Base-by-base conservation (phyloP, 345 rosid species). In the Hibiscus trionum region DNA sequence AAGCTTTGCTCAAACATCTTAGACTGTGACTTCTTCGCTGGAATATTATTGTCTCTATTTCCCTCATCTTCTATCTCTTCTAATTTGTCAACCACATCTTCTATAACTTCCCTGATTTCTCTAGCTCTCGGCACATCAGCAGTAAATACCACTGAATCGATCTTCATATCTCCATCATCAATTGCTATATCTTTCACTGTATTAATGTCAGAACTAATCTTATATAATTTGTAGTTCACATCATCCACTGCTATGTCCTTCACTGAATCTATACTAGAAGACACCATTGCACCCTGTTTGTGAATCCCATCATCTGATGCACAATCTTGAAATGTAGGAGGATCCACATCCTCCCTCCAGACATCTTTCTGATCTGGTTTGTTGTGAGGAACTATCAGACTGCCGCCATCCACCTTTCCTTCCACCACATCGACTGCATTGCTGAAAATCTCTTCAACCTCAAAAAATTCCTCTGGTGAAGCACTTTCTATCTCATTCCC, bases 391-490 rank as follows among this genome's bases (percentile, higher is more conserved):
- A 74, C 80, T 61, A 73, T 61, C 70, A 46, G 77, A 71, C 85
- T 37, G 73, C 78, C 81, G 0, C 49, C 69, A 56, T 87, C 90
- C 70, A 68, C 81, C 78, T 82, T 90, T 52, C 80, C 84, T 72
- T 91, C 96, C 46, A 79, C 87, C 8, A 80, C 86, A 44, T 95
- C 98, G 14, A 83, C 80, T 31, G 76, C 86, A 81, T 79, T 91
- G 84, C 89, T 86, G 80, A 95, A 95, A 59, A 95, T 90, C 86
- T 95, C 98, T 84, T 95, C 98, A 63, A 90, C 99, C 89, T 95
- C 99, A 78, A 85, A 95, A 83, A 92, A 95, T 65, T 95, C 99
- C 75, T 95, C 99, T 17, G 97, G 97, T 60, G 99, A 90, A 81
- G 89, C 80, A 76, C 77, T 73, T 61, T 87, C 99, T 1, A 73